phyloP scores from a whole-genome alignment of 495 filamentous ascomycete genomes.

The Hamigera avellanea region DNA sequence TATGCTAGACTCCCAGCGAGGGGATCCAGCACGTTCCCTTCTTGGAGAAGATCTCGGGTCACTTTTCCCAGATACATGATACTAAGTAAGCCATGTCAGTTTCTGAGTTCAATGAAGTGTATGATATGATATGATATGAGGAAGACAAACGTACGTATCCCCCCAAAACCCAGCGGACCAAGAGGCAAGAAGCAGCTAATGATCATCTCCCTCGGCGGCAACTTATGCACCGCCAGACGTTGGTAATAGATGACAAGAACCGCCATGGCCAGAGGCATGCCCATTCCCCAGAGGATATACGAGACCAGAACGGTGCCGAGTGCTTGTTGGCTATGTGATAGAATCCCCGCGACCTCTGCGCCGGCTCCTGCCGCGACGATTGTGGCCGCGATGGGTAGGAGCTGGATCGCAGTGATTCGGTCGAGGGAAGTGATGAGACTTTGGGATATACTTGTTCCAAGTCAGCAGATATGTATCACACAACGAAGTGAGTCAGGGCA shows the following conservation, averaged over 20 bases:
- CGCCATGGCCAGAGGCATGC: conserved; percentile 33
- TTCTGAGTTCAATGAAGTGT: not conserved
- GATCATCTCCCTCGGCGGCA: conserved; percentile 34
- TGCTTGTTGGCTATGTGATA: conserved; percentile 14
- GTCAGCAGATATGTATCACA: too few relatives aligned
- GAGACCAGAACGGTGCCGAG: conserved; percentile 32
- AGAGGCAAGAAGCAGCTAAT: conserved; percentile 36
- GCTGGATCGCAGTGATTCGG: conserved; percentile 32
- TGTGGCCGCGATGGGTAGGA: conserved; percentile 34
- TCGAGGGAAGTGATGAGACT: conserved; percentile 23
- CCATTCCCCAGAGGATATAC: conserved; percentile 43
- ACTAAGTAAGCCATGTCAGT: conserved; percentile 4
- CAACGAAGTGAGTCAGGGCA: conserved; percentile 14
- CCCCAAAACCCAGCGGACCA: conserved; percentile 36
- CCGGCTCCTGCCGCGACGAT: conserved; percentile 36
- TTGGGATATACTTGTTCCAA: conserved; percentile 37
- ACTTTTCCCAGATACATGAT: conserved; percentile 44
- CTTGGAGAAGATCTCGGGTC: conserved; percentile 37
- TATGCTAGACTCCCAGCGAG: conserved; percentile 32
- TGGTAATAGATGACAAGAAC: conserved; percentile 42
- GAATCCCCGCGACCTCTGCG: conserved; percentile 23
- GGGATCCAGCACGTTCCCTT: conserved; percentile 36
- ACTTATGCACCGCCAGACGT: conserved; percentile 34
- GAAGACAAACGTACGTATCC: conserved; percentile 15
- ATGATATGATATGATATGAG: not conserved